Base-by-base conservation (phyloP, 768 basidiomycete genomes). In the Mycena filopes region DNA sequence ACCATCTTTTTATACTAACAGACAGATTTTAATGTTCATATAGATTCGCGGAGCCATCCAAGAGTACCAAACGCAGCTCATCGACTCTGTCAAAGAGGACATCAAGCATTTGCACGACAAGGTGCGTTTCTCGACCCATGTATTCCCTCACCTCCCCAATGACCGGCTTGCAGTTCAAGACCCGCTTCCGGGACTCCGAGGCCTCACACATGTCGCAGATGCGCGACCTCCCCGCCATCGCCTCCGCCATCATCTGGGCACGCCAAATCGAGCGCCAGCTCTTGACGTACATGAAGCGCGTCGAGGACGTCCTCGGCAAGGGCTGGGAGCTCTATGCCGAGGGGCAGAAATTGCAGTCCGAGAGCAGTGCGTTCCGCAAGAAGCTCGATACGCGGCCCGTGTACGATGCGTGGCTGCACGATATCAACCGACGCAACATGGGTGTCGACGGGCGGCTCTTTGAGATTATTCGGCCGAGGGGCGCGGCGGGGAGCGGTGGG, bases 251-350 rank as follows among this genome's bases (percentile, higher is more conserved):
- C 76, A 95, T 97, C 71, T 99, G 98, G 98, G 97, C 98, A 0
- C 87, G 92, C n/a, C 98, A 99, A 81, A 99, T 99, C 66, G 97
- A 98, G 72, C 89, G 96, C 4, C 98, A 99, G 74, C 88, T 99
- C 3, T 84, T 92, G 62, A 90, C 95, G 1, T 98, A 99, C 82
- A 99, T 99, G 97, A 97, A 96, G 76, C 92, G 97, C 18, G 97
- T 99, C 54, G 98, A 99, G 74, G 97, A 99, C 75, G 98, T 99
- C 3, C 89, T 99, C 10, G 93, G 97, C 7, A 97, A 95, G 77
- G 97, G 95, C 9, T 99, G 98, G 97, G 96, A 98, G 73, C 89
- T 95, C 64, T 99, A 99, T 71, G 96, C 97, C n/a, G 98, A 99
- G 72, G 98, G 98, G 8, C 96, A 98, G 78, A 97, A 96, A 72